Evolutionary conservation across 2,329 filamentous ascomycete genomes (phyloP), one percentile per base, ranked within the genome.

Genomic region (Lecanicillium sp.): DNA sequence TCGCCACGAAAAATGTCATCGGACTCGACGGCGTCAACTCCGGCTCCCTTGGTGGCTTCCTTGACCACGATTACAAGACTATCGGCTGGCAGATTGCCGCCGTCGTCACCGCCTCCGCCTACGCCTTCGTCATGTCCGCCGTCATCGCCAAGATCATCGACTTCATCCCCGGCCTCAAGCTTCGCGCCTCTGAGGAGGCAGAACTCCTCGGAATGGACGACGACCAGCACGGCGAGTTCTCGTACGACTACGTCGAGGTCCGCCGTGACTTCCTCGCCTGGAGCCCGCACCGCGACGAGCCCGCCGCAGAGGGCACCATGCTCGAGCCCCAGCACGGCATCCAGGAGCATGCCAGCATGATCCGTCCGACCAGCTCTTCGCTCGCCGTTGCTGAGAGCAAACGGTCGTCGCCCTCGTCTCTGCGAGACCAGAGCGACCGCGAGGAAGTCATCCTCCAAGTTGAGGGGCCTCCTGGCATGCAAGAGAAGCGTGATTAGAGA

Each of bases 241-340:
- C 87, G 11, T 91, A 91, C 73, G 87, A 93, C 66, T 93, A 91
- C 65, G 87, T 93, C 55, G 87, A 93, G 75, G 86, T 91, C 51
- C 84, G 87, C 62, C 82, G 87, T 60, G 87, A 93, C 68, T 93
- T 90, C 74, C 79, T 93, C 32, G 87, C 87, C 51, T 93, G 87
- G 87, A 90, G 86, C 24, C 87, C 87, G 1, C 81, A 84, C 27
- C 84, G 84, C 60, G 74, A 72, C 52, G 81, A 86, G 56, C 84
- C 81, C 21, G 73, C 75, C 42, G 66, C 74, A 50, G 70, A 77
- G 53, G 79, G 81, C 52, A 73, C 78, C 26, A 65, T 76, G 48
- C 70, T 84, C 45, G 64, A 64, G 56, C 84, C 86, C 14, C 81
- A 86, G 60, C 84, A 90, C 63, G 86, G 85, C 51, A 87, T 88